A percentile compares a stretch with the other conserved stretches of the same genome.
Evolutionary conservation across 139 green algal genomes (phyloP).

Genomic region (Chlorella sp.): DNA sequence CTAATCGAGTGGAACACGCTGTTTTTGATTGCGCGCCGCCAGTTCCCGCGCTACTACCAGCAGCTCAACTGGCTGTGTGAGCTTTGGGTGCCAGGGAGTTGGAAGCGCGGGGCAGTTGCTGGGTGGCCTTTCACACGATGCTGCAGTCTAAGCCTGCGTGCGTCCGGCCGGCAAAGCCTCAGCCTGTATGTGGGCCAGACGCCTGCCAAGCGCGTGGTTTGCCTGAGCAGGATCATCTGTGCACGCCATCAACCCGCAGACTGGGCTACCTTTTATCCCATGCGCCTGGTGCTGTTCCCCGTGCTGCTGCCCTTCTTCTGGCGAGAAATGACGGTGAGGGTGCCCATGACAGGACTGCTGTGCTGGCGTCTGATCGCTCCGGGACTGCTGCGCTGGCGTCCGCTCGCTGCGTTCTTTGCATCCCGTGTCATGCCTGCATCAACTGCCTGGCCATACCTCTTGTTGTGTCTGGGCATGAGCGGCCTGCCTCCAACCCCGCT

Average conservation of each 20-base stretch:
- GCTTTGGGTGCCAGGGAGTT: background rate
- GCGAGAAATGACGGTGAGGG: constrained; percentile 17
- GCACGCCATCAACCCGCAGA: background rate
- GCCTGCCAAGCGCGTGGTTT: too few species aligned
- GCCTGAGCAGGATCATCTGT: too few species aligned
- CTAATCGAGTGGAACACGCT: constrained; percentile 32
- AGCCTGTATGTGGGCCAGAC: background rate
- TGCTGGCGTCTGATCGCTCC: background rate
- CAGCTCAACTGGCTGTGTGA: constrained; percentile 1
- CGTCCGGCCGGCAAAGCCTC: background rate
- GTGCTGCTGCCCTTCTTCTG: constrained; percentile 30
- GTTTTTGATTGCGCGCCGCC: constrained; percentile 25
- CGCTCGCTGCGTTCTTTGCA: background rate
- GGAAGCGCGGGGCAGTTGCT: background rate
- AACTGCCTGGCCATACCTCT: too few species aligned
- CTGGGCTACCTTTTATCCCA: constrained; percentile 20
- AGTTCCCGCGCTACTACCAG: constrained; percentile 13
- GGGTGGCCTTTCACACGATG: background rate
- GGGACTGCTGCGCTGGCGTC: too few species aligned
- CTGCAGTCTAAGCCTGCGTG: background rate
- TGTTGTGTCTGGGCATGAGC: background rate
- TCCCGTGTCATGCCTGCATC: too few species aligned
- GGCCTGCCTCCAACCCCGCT: background rate
- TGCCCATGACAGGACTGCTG: background rate
- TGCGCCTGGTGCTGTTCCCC: constrained; percentile 25